Evolutionary conservation across 176 grass and related monocot species (phyloP).

Genomic region (Bonia amplexicaulis): DNA sequence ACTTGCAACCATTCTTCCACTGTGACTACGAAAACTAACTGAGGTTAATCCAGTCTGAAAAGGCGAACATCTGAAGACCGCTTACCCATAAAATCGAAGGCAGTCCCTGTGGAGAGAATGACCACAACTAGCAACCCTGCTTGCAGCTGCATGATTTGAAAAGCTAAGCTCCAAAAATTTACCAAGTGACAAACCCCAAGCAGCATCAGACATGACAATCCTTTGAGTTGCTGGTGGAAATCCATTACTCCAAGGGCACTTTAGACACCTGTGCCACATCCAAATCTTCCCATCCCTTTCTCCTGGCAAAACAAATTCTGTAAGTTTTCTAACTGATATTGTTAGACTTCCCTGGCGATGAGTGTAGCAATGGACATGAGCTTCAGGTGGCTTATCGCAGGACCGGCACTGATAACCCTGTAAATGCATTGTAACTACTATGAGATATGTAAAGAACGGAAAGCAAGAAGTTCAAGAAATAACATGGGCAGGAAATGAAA

Average conservation of each 20-base stretch:
- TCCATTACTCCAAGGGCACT: slow-evolving; percentile 71
- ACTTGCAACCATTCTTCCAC: slow-evolving; percentile 10
- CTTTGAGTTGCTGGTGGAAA: slow-evolving; percentile 89
- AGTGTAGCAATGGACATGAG: slow-evolving; percentile 94
- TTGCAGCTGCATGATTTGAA: slow-evolving; percentile 92
- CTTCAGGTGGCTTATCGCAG: slow-evolving; percentile 93
- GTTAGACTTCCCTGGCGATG: slow-evolving; percentile 91
- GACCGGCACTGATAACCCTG: slow-evolving; percentile 64
- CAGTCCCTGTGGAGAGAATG: slow-evolving; percentile 97
- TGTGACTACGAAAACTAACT: slow-evolving; percentile 8
- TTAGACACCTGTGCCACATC: slow-evolving; percentile 98
- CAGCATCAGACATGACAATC: slow-evolving; percentile 91
- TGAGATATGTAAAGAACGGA: slow-evolving; percentile 22
- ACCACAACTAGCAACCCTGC: slow-evolving; percentile 85
- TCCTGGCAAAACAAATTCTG: slow-evolving; percentile 59
- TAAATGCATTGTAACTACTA: slow-evolving; percentile 27
- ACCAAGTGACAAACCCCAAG: slow-evolving; percentile 96
- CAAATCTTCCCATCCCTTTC: slow-evolving; percentile 88
- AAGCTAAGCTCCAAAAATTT: slow-evolving; percentile 99
- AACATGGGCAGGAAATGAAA: slow-evolving; percentile 4
- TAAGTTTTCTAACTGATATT: slow-evolving; percentile 89
- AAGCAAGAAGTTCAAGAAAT: slow-evolving; percentile 6
- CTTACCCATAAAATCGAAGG: slow-evolving; percentile 92
- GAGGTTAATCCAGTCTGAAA: slow-evolving; percentile 1
- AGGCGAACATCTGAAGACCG: background rate